Evolutionary conservation across 2,329 filamentous ascomycete species (phyloP).

Genomic region (Aspergillus ochraceus): DNA sequence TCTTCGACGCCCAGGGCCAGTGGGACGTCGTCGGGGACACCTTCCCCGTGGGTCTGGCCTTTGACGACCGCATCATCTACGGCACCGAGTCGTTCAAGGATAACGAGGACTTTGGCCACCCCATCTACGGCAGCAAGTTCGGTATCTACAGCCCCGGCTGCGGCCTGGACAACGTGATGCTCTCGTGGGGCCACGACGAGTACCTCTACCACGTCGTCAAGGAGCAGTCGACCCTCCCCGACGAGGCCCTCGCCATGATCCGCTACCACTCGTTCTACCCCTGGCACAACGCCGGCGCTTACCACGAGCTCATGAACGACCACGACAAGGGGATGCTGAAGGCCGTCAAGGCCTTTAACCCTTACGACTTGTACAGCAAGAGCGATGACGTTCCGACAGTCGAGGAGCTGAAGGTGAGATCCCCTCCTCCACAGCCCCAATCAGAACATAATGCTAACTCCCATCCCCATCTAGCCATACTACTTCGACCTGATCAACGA

Average conservation of each 20-base stretch:
- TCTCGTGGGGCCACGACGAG: constrained; percentile 71
- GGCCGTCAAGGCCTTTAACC: constrained; percentile 84
- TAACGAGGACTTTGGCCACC: constrained; percentile 73
- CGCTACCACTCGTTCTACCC: constrained; percentile 91
- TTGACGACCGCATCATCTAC: constrained; percentile 75
- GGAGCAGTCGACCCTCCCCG: constrained; percentile 74
- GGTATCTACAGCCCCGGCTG: constrained; percentile 80
- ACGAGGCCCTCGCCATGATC: constrained; percentile 87
- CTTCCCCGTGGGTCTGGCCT: constrained; percentile 48
- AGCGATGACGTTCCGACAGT: constrained; percentile 75
- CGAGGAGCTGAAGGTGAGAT: constrained; percentile 69
- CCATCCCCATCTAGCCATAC: constrained; percentile 54
- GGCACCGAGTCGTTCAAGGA: constrained; percentile 68
- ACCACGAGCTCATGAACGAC: constrained; percentile 77
- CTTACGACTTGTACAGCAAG: constrained; percentile 91
- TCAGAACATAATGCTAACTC: constrained; percentile 13
- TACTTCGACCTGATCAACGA: constrained; percentile 74
- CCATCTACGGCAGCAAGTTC: constrained; percentile 71
- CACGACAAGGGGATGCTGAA: constrained; percentile 77
- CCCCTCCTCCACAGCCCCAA: not conserved
- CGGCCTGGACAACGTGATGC: constrained; percentile 83
- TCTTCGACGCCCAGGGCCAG: constrained; percentile 75
- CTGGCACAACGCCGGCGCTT: constrained; percentile 82
- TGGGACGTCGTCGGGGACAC: constrained; percentile 83
- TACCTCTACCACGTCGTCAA: constrained; percentile 75